Conservation (phyloP, 2,329 filamentous ascomycete genomes). For the Lachnellula suecica region DNA sequence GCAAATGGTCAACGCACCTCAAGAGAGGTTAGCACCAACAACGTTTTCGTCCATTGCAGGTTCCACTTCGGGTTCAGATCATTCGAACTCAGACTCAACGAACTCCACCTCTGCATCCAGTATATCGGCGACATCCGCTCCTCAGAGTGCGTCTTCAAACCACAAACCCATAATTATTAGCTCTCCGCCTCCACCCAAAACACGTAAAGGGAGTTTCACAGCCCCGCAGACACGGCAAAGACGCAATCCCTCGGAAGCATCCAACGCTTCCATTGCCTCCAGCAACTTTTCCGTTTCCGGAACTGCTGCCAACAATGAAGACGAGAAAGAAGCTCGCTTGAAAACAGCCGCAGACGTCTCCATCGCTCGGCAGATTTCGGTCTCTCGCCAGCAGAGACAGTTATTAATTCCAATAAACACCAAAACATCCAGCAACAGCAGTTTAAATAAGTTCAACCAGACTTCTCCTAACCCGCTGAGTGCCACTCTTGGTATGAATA, state of each 20-base stretch:
- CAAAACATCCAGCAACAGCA: constrained; percentile 3
- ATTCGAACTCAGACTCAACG: constrained; percentile 21
- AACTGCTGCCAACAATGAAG: constrained; percentile 17
- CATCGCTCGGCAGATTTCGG: constrained; percentile 66
- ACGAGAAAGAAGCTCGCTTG: constrained; percentile 43
- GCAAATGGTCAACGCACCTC: constrained; percentile 23
- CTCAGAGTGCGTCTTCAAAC: constrained; percentile 11
- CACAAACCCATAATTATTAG: constrained; percentile 5
- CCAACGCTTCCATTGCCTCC: constrained; percentile 1
- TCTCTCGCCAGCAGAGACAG: constrained; percentile 61
- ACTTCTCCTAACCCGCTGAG: constrained; percentile 13
- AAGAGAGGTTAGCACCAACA: constrained; percentile 2
- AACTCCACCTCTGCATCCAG: constrained; percentile 11
- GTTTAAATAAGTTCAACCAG: constrained; percentile 4
- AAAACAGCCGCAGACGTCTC: constrained; percentile 62
- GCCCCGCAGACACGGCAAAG: constrained; percentile 1
- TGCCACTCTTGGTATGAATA: constrained; percentile 1
- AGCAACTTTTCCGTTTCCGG: not conserved
- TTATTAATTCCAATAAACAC: constrained; percentile 54
- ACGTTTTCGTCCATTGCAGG: constrained; percentile 12
- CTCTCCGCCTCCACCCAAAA: constrained; percentile 1
- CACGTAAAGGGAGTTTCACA: constrained; percentile 6
- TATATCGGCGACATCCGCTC: constrained; percentile 15
- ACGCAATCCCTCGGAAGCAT: constrained; percentile 1
- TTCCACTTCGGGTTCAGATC: constrained; percentile 18